These are phyloP conservation scores for Pichia sp. DNA, from an alignment of 1,139 yeast species.

Conservation along the genomic window DNA sequence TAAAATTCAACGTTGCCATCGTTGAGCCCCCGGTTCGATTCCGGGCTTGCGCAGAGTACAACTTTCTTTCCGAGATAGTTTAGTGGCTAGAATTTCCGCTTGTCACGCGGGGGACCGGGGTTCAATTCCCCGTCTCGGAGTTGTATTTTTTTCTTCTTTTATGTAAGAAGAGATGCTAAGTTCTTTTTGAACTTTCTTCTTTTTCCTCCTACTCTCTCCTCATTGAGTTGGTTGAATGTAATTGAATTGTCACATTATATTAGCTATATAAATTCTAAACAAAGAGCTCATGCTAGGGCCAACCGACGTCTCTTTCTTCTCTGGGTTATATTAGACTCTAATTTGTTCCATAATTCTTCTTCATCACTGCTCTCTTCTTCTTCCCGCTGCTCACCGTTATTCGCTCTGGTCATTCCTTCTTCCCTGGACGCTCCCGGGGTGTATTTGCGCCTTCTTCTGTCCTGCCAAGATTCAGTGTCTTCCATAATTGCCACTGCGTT, in stretches of 20 bases:
- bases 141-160: background rate
- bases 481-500: conserved; percentile 51
- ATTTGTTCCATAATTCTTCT: conserved; percentile 31
- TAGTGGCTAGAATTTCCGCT: conserved; percentile 19
- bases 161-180: too few relatives aligned
- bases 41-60: conserved; percentile 3
- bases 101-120: conserved; percentile 19
- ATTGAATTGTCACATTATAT: too few relatives aligned
- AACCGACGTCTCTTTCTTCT: conserved; percentile 29
- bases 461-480: conserved; percentile 36
- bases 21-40: conserved; percentile 8
- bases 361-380: conserved; percentile 31
- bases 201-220: background rate
- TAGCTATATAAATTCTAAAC: background rate
- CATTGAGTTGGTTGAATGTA: too few relatives aligned
- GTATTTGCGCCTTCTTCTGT: background rate
- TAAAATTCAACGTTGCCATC: conserved; percentile 8
- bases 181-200: background rate
- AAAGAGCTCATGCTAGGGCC: conserved; percentile 1
- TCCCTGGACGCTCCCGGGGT: conserved; percentile 28
- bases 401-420: conserved; percentile 10
- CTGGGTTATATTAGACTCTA: conserved; percentile 22
- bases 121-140: conserved; percentile 19
- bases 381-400: conserved; percentile 37
- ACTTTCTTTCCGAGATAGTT: conserved; percentile 14